Percentiles rank a stretch among this genome's conserved stretches.
These are phyloP conservation scores for Gardenia jasminoides DNA, from an alignment of 257 asterid species.

Conservation along the genomic window DNA sequence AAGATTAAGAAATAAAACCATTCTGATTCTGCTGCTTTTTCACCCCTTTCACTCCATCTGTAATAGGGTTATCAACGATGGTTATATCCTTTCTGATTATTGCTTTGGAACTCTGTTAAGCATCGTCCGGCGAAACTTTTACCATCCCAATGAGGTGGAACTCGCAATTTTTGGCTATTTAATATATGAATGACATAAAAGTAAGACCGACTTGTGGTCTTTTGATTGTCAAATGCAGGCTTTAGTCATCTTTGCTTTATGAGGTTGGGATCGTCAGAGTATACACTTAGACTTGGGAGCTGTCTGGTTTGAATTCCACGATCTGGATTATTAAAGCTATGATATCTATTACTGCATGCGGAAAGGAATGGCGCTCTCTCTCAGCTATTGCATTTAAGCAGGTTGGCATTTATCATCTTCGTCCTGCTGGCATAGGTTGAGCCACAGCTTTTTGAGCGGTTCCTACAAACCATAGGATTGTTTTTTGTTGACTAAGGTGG, in stretches of 20 bases:
- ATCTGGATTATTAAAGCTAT: no score
- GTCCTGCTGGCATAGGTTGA: no score
- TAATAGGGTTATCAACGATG: constrained; percentile 15
- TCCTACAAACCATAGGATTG: no score
- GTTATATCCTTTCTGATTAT: constrained; percentile 16
- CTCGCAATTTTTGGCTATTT: constrained; percentile 13
- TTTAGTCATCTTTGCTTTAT: neutral
- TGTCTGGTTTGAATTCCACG: no score
- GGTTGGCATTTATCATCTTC: no score
- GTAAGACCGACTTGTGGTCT: neutral
- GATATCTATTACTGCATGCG: no score
- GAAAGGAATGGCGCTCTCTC: no score
- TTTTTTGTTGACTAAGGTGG: no score
- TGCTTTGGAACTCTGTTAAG: constrained; percentile 9
- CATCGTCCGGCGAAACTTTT: constrained; percentile 27
- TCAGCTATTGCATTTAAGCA: no score
- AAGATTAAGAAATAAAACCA: constrained; percentile 17
- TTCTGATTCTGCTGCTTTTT: neutral
- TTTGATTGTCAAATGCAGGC: neutral
- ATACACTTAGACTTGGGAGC: no score
- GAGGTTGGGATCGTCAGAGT: no score
- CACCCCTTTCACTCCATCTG: constrained; percentile 6
- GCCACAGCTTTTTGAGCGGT: no score
- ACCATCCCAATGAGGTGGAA: constrained; percentile 32
- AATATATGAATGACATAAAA: neutral